Conservation (phyloP, 2,329 filamentous ascomycete genomes). For the Catunica adiposa region DNA sequence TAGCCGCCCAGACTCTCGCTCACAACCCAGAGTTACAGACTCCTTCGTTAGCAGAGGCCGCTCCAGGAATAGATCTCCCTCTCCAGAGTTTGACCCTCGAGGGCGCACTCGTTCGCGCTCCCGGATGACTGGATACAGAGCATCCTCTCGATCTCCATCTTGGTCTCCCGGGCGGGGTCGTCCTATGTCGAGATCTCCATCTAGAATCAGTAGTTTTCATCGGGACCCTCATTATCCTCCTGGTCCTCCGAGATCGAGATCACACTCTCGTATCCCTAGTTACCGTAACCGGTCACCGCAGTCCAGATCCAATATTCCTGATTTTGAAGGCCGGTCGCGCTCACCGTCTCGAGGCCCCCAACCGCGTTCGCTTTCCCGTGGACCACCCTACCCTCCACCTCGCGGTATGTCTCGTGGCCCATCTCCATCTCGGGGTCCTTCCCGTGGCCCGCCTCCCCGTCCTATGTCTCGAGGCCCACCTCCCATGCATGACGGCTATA, state of each 20-base stretch:
- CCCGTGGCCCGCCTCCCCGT: neutral
- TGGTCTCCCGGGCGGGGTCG: neutral
- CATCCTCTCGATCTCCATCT: neutral
- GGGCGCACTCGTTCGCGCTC: slow-evolving; percentile 4
- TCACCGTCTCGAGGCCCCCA: neutral
- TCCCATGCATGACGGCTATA: neutral
- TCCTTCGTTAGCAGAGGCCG: slow-evolving; percentile 1
- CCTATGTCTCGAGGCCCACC: neutral
- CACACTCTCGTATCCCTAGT: neutral
- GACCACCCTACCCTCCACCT: neutral
- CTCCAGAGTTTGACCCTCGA: neutral
- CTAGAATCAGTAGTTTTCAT: neutral
- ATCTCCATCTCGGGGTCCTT: neutral
- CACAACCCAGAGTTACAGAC: neutral
- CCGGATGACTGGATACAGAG: slow-evolving; percentile 2
- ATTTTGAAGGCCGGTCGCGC: slow-evolving; percentile 7
- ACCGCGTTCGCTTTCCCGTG: neutral
- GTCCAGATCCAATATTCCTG: neutral
- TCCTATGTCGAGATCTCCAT: slow-evolving; percentile 1
- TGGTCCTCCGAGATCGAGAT: neutral
- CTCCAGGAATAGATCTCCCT: slow-evolving; percentile 2
- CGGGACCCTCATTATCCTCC: neutral
- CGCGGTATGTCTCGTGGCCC: neutral
- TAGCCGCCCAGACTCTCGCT: neutral
- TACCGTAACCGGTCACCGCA: neutral